Evolutionary conservation across 2,329 filamentous ascomycete genomes (phyloP), one percentile per base, ranked within the genome.

Genomic region (Sclerotinia spermophila): DNA sequence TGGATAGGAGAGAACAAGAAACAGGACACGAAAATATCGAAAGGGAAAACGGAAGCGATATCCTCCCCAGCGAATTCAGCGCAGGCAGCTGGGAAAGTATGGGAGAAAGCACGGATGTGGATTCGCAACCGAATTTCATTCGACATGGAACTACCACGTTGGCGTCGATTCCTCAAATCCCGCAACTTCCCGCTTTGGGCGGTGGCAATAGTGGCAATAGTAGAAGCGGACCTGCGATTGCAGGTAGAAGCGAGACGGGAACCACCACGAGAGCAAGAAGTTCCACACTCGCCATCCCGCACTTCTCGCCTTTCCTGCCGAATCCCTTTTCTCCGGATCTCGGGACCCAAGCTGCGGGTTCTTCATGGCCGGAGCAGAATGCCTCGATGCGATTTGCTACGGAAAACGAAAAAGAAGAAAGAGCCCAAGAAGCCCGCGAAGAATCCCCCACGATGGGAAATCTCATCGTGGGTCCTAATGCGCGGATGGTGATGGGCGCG

Each of bases 401-500:
- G 24, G 64, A 71, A 40, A 17, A 35, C 27, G 65, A 70, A 51
- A 71, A 70, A 3, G 7, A 58, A 11, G 21, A n/a, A 8, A 38
- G 11, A 6, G 19, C 33, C 27, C 30, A 3, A 27, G 68, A 55
- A 38, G 30, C 38, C 0, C n/a, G 62, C 38, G 65, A 64, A 17
- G 65, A 68, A 68, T 66, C 59, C 38, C 51, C 61, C 4, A 67
- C 56, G 8, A 71, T 71, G 56, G 66, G 70, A 5, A 71, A 71
- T 45, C 40, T 72, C 2, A 40, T 53, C 17, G 62, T 66, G 27
- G 72, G 66, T 4, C 64, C 71, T 2, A 72, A 73, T 42, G 71
- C 67, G 24, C 73, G 74, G 33, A 70, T 77, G 56, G 40, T 75
- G 19, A 58, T 53, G 44, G 74, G 75, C 1, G 71, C 65, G 3